phyloP scores from a whole-genome alignment of 1,284 basidiomycete species.

The Ganoderma resinaceum region DNA sequence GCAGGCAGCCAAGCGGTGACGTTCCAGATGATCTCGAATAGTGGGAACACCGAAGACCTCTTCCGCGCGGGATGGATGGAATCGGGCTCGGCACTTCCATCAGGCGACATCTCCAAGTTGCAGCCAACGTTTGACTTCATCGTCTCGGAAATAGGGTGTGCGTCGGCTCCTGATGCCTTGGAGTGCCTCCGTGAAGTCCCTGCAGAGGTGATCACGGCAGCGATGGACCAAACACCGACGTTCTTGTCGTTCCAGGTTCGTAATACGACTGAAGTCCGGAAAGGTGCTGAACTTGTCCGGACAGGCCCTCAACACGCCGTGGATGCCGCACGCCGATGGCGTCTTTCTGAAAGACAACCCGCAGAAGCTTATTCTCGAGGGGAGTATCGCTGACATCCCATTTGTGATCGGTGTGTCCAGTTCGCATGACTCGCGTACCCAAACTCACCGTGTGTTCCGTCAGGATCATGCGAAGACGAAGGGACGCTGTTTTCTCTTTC shows the following conservation, averaged over 20 bases:
- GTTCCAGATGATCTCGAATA: slow-evolving; percentile 43
- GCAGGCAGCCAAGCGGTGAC: slow-evolving; percentile 47
- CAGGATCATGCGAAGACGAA: slow-evolving; percentile 38
- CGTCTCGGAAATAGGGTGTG: slow-evolving; percentile 42
- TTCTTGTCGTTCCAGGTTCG: slow-evolving; percentile 11
- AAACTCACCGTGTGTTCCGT: neutral
- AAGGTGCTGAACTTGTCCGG: neutral
- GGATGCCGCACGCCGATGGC: slow-evolving; percentile 49
- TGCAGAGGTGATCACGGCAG: slow-evolving; percentile 38
- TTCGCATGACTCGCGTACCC: neutral
- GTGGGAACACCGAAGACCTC: slow-evolving; percentile 42
- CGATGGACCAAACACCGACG: slow-evolving; percentile 37
- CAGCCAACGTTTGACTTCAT: slow-evolving; percentile 46
- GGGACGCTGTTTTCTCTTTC: slow-evolving; percentile 41
- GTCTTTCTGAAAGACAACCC: slow-evolving; percentile 41
- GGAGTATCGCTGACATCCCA: slow-evolving; percentile 38
- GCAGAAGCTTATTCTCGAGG: slow-evolving; percentile 17
- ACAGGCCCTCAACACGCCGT: slow-evolving; percentile 34
- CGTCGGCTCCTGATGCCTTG: slow-evolving; percentile 43
- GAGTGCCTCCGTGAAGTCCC: slow-evolving; percentile 48
- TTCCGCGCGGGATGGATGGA: slow-evolving; percentile 48
- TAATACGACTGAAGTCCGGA: no score
- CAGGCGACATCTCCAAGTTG: slow-evolving; percentile 38
- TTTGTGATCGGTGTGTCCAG: slow-evolving; percentile 33
- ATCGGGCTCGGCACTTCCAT: slow-evolving; percentile 44